phyloP scores from a whole-genome alignment of 2,329 filamentous ascomycete species.

The Aspergillus quadricinctus region DNA sequence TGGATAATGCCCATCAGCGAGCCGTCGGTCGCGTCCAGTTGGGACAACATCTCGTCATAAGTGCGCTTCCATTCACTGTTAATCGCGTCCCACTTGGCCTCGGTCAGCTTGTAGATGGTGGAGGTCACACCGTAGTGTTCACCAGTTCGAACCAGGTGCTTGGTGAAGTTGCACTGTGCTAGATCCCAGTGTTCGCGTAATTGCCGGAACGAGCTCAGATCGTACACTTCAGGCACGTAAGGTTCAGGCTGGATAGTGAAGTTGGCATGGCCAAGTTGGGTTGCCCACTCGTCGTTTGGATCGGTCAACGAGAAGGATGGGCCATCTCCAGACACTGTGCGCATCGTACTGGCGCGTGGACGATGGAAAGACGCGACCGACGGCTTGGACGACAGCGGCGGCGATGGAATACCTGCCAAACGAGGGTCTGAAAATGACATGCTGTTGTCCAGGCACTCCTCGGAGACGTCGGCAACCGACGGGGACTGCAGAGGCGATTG shows the following conservation, averaged over 20 bases:
- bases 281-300: slow-evolving; percentile 72
- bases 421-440: slow-evolving; percentile 45
- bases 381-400: slow-evolving; percentile 70
- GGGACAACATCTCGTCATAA: slow-evolving; percentile 61
- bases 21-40: slow-evolving; percentile 36
- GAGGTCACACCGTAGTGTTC: slow-evolving; percentile 90
- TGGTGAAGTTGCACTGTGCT: slow-evolving; percentile 80
- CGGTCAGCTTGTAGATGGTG: slow-evolving; percentile 78
- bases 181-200: slow-evolving; percentile 76
- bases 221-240: slow-evolving; percentile 63
- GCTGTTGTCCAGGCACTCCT: slow-evolving; percentile 39
- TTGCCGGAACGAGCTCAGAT: slow-evolving; percentile 57
- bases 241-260: slow-evolving; percentile 82
- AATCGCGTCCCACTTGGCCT: slow-evolving; percentile 82
- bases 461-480: slow-evolving; percentile 61
- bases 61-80: slow-evolving; percentile 69
- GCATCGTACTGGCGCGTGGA: slow-evolving; percentile 42
- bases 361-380: slow-evolving; percentile 71
- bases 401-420: slow-evolving; percentile 54
- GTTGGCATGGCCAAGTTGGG: slow-evolving; percentile 84
- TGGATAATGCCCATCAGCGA: slow-evolving; percentile 36
- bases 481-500: slow-evolving; percentile 86
- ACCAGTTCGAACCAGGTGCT: slow-evolving; percentile 79
- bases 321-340: slow-evolving; percentile 44
- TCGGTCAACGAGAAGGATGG: slow-evolving; percentile 61